Evolutionary conservation across 176 grass and related monocot species (phyloP), one percentile per base, ranked within the genome.

Genomic region (Microstegium vimineum): DNA sequence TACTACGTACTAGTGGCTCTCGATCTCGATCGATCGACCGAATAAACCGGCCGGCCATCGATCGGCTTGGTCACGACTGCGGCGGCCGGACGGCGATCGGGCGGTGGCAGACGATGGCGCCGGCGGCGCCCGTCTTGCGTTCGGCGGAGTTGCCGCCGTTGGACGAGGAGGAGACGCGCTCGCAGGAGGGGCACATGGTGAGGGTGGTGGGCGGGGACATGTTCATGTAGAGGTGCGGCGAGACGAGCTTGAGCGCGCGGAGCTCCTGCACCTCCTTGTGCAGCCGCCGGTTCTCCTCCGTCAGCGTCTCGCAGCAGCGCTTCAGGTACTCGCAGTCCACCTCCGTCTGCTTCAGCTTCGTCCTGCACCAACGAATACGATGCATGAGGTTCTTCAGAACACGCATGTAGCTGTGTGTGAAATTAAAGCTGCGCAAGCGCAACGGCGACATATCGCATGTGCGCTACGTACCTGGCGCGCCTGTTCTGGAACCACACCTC

Each of bases 401-500:
- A 51, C 17, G 47, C 17, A 49, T 38, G 9, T 38, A 38, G 37
- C 41, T 42, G 13, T 51, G 11, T 13, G 25, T 15, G 60, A 51
- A 51, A 20, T 20, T 51, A 51, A 51, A 27, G 25, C 23, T n/a
- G 51, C n/a, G 52, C 52, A 57, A 51, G 51, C n/a, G 52, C 52
- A 57, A 51, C 49, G 22, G 32, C 77, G 18, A 35, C 14, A 35
- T 81, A 91, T 81, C 83, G 71, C 73, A 94, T 71, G 66, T 77
- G 67, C 16, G 13, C 1, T 62, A 59, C 73, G 60, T 88, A 95
- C 93, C 93, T 93, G 28, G 94, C 94, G 69, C 94, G 92, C 30
- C 94, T 89, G 89, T 97, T 97, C 86, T 97, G 94, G 81, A 97
- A 97, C 94, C 94, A 97, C 68, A 97, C 94, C 83, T 97, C 94